Conservation (phyloP, 1,139 yeast genomes). For the Lodderomyces beijingensis region DNA sequence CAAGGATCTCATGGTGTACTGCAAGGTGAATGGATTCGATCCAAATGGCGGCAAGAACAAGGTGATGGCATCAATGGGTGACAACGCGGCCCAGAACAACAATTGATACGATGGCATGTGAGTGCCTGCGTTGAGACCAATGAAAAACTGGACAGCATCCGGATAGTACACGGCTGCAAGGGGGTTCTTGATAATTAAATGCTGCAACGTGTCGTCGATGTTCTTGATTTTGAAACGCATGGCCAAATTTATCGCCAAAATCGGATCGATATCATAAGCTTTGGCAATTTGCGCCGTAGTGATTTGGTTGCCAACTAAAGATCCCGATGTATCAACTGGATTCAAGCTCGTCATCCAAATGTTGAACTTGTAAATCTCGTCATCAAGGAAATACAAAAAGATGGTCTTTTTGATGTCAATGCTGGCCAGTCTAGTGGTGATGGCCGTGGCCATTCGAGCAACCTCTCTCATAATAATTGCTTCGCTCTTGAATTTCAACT, state of each 20-base stretch:
- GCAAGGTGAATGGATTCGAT: conserved; percentile 64
- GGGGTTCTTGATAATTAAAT: conserved; percentile 54
- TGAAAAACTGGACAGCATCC: conserved; percentile 58
- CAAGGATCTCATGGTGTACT: conserved; percentile 85
- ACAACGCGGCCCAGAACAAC: conserved; percentile 69
- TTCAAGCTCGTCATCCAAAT: conserved; percentile 78
- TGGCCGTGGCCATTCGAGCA: conserved; percentile 29
- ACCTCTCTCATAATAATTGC: conserved; percentile 53
- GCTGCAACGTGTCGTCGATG: conserved; percentile 41
- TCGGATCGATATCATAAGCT: conserved; percentile 70
- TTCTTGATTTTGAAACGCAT: conserved; percentile 49
- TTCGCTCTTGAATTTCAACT: conserved; percentile 68
- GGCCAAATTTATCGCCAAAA: conserved; percentile 68
- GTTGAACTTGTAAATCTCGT: conserved; percentile 66
- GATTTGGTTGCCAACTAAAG: conserved; percentile 28
- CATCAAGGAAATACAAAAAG: conserved; percentile 60
- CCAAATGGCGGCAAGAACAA: conserved; percentile 77
- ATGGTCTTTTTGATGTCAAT: conserved; percentile 47
- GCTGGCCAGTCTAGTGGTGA: conserved; percentile 19
- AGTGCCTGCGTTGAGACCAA: conserved; percentile 42
- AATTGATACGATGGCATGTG: conserved; percentile 43
- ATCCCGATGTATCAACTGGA: conserved; percentile 40
- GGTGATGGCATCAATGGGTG: conserved; percentile 84
- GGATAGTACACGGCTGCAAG: conserved; percentile 57
- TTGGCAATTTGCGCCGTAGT: conserved; percentile 33